Base-by-base conservation (phyloP, 1,284 basidiomycete genomes). In the Puccinia coronata region DNA sequence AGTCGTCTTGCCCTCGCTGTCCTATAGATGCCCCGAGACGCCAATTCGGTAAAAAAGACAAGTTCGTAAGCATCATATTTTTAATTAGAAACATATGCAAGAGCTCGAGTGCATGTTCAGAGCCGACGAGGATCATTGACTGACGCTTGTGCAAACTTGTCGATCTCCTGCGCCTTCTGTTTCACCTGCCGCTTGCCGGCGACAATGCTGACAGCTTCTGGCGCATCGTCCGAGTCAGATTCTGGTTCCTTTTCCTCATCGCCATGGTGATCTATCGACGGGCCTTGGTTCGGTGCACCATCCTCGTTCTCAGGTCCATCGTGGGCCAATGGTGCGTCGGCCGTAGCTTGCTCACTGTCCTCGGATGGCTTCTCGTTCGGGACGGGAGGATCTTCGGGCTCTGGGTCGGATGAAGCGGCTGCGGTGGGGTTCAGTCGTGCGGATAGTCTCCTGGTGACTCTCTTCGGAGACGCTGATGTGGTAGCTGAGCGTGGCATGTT, bases 221-320 rank as follows among this genome's bases (percentile, higher is more conserved):
- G 77, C 14, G 51, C 77, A 36, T 80, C 77, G 25, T 80, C 77
- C 2, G 75, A 77, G 23, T 69, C 75, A 43, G 59, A 53, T 61
- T 79, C 36, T 6, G 31, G 47, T 23, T 8, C 2, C 5, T 1
- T 6, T 3, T 28, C 34, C 39, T 76, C 41, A 4, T 14, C 89
- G 82, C 90, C 88, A 81, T 93, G 92, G 65, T n/a, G n/a, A n/a
- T 96, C 90, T 28, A 98, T 89, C 36, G 88, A 87, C 23, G 90
- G 88, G n/a, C 92, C 89, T 70, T 88, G 87, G 57, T 90, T 90
- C 0, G 89, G 88, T 8, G 86, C 84, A 31, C 87, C 86, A 43
- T 85, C 82, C 71, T 89, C 88, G 31, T n/a, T 20, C n/a, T 73
- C 25, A 16, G 51, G 11, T 8, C 23, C 70, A 16, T 73, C 51